A percentile compares a stretch with the other conserved stretches of the same genome.
Conservation (phyloP, 2,329 filamentous ascomycete species). For the Cadophora gregata region DNA sequence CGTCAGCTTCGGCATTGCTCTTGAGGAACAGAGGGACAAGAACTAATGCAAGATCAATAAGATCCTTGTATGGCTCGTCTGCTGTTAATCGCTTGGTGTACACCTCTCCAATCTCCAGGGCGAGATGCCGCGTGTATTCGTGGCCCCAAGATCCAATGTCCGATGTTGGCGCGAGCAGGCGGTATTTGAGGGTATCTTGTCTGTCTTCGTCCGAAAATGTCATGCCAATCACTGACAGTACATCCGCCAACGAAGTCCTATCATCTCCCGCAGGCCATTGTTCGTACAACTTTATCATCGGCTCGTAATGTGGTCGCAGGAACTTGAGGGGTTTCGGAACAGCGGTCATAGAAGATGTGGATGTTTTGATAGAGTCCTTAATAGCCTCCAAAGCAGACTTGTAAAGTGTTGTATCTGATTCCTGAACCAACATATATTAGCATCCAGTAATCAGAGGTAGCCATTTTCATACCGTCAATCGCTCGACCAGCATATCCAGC, state of each 20-base stretch:
- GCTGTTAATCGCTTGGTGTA: conserved; percentile 86
- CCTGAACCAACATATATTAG: conserved; percentile 57
- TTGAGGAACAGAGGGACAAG: conserved; percentile 94
- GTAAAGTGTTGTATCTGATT: conserved; percentile 86
- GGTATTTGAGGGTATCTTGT: conserved; percentile 95
- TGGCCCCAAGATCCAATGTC: conserved; percentile 98
- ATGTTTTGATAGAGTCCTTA: conserved; percentile 98
- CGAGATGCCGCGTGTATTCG: conserved; percentile 95
- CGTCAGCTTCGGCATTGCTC: conserved; percentile 97
- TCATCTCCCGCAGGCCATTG: conserved; percentile 84
- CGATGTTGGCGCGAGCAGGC: conserved; percentile 84
- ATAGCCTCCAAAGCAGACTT: conserved; percentile 92
- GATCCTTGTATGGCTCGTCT: conserved; percentile 82
- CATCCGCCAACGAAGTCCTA: conserved; percentile 91
- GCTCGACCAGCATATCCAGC: conserved; percentile 96
- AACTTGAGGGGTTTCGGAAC: conserved; percentile 99
- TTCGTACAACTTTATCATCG: conserved; percentile 85
- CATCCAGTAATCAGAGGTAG: not conserved
- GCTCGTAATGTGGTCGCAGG: conserved; percentile 93
- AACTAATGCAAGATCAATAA: conserved; percentile 81
- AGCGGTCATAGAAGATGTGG: conserved; percentile 98
- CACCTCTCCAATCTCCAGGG: conserved; percentile 93
- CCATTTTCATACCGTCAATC: conserved; percentile 71
- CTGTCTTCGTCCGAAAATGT: conserved; percentile 97
- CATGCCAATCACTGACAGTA: conserved; percentile 97